Conservation (phyloP, 257 asterid species). For the Capsicum pubescens region DNA sequence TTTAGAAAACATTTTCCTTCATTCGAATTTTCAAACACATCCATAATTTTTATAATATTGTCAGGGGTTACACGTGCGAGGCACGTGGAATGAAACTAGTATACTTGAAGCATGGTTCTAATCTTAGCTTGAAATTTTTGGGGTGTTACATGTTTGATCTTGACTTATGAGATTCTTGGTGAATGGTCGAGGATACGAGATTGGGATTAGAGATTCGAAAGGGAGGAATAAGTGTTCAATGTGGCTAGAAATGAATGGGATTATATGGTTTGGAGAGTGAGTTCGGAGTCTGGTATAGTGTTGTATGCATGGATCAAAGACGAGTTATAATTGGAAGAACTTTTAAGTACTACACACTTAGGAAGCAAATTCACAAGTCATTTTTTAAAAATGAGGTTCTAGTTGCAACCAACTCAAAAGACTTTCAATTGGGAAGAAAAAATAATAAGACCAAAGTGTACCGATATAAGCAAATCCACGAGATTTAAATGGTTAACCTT, state of each 20-base stretch:
- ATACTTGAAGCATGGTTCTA: too few species aligned
- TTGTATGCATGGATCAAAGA: background rate
- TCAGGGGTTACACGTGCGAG: too few species aligned
- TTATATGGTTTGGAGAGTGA: background rate
- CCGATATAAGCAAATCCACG: background rate
- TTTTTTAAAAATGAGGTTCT: too few species aligned
- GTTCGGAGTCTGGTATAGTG: background rate
- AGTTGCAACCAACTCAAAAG: background rate
- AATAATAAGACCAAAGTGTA: background rate
- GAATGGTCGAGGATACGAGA: background rate
- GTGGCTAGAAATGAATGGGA: background rate
- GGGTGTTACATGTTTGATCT: background rate
- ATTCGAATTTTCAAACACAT: too few species aligned
- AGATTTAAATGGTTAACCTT: too few species aligned
- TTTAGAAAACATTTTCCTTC: too few species aligned
- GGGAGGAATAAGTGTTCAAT: rapidly evolving
- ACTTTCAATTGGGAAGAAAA: background rate
- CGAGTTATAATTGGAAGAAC: background rate
- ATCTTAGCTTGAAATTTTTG: too few species aligned
- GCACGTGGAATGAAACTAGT: too few species aligned
- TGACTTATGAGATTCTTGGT: background rate
- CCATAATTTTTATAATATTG: too few species aligned
- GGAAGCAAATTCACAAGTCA: too few species aligned
- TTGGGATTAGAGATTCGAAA: background rate
- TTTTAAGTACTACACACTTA: background rate